Evolutionary conservation across 2,329 filamentous ascomycete species (phyloP), one percentile per base, ranked within the genome.

Genomic region (Trichoderma aggressivum): DNA sequence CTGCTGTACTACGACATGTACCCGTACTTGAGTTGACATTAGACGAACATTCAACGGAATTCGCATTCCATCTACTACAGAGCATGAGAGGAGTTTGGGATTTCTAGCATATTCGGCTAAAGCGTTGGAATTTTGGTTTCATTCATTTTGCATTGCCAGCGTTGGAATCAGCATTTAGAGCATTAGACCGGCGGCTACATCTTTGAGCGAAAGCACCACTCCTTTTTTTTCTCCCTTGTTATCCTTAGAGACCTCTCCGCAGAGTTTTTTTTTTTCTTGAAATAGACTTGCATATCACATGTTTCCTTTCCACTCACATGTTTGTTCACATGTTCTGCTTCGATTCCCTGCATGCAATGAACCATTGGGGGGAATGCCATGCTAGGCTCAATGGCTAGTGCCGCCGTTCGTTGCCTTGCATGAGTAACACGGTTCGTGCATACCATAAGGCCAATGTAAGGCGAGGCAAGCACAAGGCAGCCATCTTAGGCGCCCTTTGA

Each of bases 161-260:
- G 18, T 61, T 69, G 32, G 66, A 53, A 60, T 14, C 66, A 36
- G 10, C 39, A 69, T 39, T 26, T 61, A 60, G 56, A 58, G 24
- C 43, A 69, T 60, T 69, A 69, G 66, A 69, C 24, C 36, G 66
- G 66, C 66, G 56, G 66, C 56, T 34, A 53, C 14, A 69, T 32
- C 58, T 28, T 43, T 26, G 36, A 60, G 28, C 30, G 26, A 69
- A 11, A 50, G 28, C 36, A 69, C 34, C 39, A 36, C 28, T 50
- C 36, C 7, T 59, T 43, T 56, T 43, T 5, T 61, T 60, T 14
- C 5, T 28, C 3, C 5, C 12, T 16, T 43, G 39, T n/a, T 39
- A 30, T 34, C 47, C 26, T 59, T 59, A 53, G 47, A 50, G 39
- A 50, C 43, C 43, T 50, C 43, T 43, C 39, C 39, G 39, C 39